Evolutionary conservation across 1,139 yeast genomes (phyloP).

Genomic region (Candida sojae): DNA sequence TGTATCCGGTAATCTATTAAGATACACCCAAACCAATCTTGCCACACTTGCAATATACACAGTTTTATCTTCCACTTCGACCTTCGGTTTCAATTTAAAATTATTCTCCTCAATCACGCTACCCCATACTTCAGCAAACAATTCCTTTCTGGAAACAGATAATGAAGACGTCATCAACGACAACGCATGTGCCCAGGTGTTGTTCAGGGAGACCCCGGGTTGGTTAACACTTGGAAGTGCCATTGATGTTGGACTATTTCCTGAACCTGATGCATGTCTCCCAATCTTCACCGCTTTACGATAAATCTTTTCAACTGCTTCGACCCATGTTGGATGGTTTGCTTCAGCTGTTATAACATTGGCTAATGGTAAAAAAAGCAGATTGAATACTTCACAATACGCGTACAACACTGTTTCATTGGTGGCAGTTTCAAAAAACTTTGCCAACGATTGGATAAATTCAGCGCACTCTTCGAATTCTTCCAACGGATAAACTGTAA

Average conservation of each 20-base stretch:
- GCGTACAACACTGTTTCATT: conserved; percentile 69
- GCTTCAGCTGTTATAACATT: conserved; percentile 90
- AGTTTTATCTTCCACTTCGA: conserved; percentile 57
- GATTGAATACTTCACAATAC: conserved; percentile 81
- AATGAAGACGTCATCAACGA: conserved; percentile 72
- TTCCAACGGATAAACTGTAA: conserved; percentile 85
- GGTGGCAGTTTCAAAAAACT: conserved; percentile 70
- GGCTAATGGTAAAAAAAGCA: conserved; percentile 77
- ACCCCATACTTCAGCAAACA: conserved; percentile 79
- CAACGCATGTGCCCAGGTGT: conserved; percentile 74
- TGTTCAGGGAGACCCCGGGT: conserved; percentile 18
- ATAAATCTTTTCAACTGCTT: conserved; percentile 67
- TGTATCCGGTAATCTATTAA: conserved; percentile 85
- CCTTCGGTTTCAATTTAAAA: conserved; percentile 38
- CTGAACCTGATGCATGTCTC: conserved; percentile 19
- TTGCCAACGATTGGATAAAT: conserved; percentile 80
- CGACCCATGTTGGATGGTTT: conserved; percentile 94
- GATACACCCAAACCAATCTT: conserved; percentile 84
- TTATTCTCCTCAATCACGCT: conserved; percentile 56
- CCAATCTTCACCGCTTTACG: conserved; percentile 47
- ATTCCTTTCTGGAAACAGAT: conserved; percentile 78
- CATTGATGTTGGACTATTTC: conserved; percentile 4
- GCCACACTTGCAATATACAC: conserved; percentile 67
- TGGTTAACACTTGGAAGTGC: conserved; percentile 7
- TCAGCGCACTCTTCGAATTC: conserved; percentile 91